Evolutionary conservation across 169 alveolate genomes (phyloP).

Genomic region (Eimeria acervulina): DNA sequence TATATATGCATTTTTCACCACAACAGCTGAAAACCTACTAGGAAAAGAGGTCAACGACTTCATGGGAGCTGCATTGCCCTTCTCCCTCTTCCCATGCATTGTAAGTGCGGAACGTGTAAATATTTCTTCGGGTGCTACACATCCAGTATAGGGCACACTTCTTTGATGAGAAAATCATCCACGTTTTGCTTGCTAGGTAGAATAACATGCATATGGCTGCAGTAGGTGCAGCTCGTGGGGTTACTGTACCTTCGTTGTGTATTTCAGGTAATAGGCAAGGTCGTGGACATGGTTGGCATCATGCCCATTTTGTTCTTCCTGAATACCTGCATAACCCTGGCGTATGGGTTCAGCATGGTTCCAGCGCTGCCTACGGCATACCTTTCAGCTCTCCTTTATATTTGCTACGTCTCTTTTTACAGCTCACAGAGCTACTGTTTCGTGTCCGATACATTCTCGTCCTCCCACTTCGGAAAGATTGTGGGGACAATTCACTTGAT

Average conservation of each 20-base stretch:
- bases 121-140: neutral
- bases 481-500: constrained; percentile 79
- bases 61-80: constrained; percentile 82
- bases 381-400: constrained; percentile 62
- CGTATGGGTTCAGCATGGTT: constrained; percentile 72
- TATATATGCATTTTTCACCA: constrained; percentile 70
- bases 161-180: neutral
- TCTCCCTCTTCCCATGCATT: constrained; percentile 80
- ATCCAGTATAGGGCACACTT: neutral
- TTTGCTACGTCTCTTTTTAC: constrained; percentile 78
- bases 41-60: constrained; percentile 83
- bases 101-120: constrained; percentile 44
- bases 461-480: constrained; percentile 81
- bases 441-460: constrained; percentile 80
- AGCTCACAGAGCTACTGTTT: constrained; percentile 82
- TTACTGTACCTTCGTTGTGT: neutral
- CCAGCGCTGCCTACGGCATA: constrained; percentile 61
- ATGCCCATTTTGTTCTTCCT: constrained; percentile 73
- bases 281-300: constrained; percentile 82
- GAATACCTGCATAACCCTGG: constrained; percentile 73
- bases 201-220: neutral
- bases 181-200: neutral
- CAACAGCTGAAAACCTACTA: constrained; percentile 79
- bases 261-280: constrained; percentile 80
- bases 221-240: neutral